A percentile compares a stretch with the other conserved stretches of the same genome.
Evolutionary conservation across 208 protist species (phyloP).

Genomic region (Trypanosoma rangeli): DNA sequence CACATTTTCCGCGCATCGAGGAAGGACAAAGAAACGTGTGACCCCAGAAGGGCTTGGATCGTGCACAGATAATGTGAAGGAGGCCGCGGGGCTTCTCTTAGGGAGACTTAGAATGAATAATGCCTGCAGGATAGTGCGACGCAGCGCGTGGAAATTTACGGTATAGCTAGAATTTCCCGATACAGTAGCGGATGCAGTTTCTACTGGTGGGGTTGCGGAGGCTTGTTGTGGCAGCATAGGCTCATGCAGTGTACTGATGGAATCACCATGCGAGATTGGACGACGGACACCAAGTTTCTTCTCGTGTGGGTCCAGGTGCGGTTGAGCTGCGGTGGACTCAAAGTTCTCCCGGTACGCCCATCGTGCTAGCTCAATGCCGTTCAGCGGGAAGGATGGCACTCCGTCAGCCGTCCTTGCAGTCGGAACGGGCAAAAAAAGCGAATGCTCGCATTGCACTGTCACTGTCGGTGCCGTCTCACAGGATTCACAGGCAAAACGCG

Average conservation of each 20-base stretch:
- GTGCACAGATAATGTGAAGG: conserved; percentile 30
- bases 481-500: conserved; percentile 18
- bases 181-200: not conserved
- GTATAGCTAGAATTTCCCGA: not conserved
- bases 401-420: not conserved
- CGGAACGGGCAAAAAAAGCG: conserved; percentile 17
- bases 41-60: conserved; percentile 17
- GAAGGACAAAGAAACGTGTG: conserved; percentile 31
- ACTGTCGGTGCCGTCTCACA: conserved; percentile 9
- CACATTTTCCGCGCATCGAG: conserved; percentile 22
- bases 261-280: not conserved
- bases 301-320: not conserved
- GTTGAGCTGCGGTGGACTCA: conserved; percentile 3
- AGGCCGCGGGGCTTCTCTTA: conserved; percentile 32
- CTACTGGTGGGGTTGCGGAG: not conserved
- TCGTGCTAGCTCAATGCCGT: conserved; percentile 20
- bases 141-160: conserved; percentile 18
- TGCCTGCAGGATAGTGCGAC: conserved; percentile 33
- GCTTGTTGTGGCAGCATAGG: not conserved
- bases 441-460: conserved; percentile 17
- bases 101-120: conserved; percentile 38
- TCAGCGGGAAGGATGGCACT: conserved; percentile 10
- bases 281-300: not conserved
- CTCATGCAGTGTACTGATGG: not conserved
- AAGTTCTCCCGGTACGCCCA: conserved; percentile 24